Evolutionary conservation across 2,329 filamentous ascomycete species (phyloP), one percentile per base, ranked within the genome.

Genomic region (Aspergillus pseudoterreus): DNA sequence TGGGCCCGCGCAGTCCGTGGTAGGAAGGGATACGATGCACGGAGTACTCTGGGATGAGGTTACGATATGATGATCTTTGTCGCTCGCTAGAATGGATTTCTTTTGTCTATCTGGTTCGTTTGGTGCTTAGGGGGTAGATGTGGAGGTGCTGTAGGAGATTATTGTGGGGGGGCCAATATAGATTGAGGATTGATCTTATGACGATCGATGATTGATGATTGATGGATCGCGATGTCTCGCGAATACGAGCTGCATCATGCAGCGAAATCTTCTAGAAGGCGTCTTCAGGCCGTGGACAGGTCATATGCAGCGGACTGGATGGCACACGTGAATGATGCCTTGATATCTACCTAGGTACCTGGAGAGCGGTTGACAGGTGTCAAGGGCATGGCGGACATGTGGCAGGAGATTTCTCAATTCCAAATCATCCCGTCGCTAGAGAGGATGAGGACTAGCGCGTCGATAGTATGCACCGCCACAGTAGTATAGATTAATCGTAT

Each of bases 1-100:
- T 96, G 15, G 92, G 92, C 5, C 85, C 89, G 1, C 77, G 89
- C 15, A 70, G 66, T 63, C 69, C 69, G 45, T 72, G 65, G 63
- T 67, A 52, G 46, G 56, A 43, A 36, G 21, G 49, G 36, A 15
- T 10, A 50, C 49, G 52, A 52, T 43, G 42, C 19, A 19, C 19
- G 19, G 19, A 19, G 19, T 35, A n/a, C 63, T 22, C 22, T 6
- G 27, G 27, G 38, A 66, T 61, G 62, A 53, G 57, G 57, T 58
- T 50, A 64, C 57, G 60, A 65, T 45, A 43, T 55, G 24, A 57
- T 53, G 45, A 49, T 56, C 55, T 3, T 45, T 47, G 21, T 49
- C 30, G 33, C 45, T 49, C 39, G 4, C 22, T 44, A 35, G 22
- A 19, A 32, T 50, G 30, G n/a, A 43, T 43, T 30, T 17, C 39